These are phyloP conservation scores for Phytophthora colocasiae DNA, from an alignment of 352 stramenopile genomes.

Conservation along the genomic window DNA sequence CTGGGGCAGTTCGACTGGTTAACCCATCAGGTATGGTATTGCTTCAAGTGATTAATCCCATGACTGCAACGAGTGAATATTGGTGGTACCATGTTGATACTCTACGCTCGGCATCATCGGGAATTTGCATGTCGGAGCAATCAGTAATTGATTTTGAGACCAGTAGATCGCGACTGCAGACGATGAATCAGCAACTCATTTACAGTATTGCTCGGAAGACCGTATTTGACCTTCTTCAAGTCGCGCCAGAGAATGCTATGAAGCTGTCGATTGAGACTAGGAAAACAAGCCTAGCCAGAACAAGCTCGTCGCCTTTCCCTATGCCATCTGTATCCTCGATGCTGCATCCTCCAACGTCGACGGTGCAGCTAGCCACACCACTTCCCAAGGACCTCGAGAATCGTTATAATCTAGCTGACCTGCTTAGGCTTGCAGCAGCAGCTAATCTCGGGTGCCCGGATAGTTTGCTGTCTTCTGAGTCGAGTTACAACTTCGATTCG, in stretches of 20 bases:
- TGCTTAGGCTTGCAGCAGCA: slow-evolving; percentile 58
- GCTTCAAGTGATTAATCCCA: slow-evolving; percentile 67
- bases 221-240: slow-evolving; percentile 68
- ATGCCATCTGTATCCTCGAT: slow-evolving; percentile 23
- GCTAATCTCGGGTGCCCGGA: slow-evolving; percentile 64
- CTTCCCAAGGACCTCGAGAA: slow-evolving; percentile 32
- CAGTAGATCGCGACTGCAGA: slow-evolving; percentile 41
- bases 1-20: slow-evolving; percentile 55
- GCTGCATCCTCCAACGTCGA: slow-evolving; percentile 2
- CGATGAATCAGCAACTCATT: slow-evolving; percentile 57
- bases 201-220: slow-evolving; percentile 64
- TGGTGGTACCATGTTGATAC: slow-evolving; percentile 81
- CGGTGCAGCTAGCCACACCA: slow-evolving; percentile 13
- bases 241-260: slow-evolving; percentile 69
- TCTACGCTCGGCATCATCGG: slow-evolving; percentile 33
- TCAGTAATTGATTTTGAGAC: slow-evolving; percentile 54
- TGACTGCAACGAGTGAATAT: slow-evolving; percentile 53
- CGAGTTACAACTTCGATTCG: slow-evolving; percentile 20
- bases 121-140: slow-evolving; percentile 39
- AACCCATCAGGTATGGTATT: slow-evolving; percentile 65
- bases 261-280: slow-evolving; percentile 48
- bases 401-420: slow-evolving; percentile 59
- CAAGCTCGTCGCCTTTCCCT: slow-evolving; percentile 38
- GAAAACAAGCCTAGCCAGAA: slow-evolving; percentile 34
- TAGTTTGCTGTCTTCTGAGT: slow-evolving; percentile 41